Base-by-base conservation (phyloP, 2,329 filamentous ascomycete species). In the Kalaharituber pfeilii region DNA sequence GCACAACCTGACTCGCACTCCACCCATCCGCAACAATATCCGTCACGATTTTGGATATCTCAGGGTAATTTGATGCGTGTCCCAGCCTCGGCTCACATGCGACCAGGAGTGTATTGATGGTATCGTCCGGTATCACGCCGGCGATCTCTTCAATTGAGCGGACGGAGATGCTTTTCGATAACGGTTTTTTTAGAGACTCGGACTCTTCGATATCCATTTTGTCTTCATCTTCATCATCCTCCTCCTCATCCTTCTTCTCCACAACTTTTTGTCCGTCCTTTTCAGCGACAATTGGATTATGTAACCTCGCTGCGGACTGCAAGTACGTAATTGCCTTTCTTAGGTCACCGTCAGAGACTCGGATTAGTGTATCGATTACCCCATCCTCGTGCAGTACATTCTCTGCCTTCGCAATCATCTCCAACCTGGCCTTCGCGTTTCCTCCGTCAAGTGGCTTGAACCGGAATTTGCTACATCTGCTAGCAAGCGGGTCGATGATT, bases 1-100 rank as follows among this genome's bases (percentile, higher is more conserved):
- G 72, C 33, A 96, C 75, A 25, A 95, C 78, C 69, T 96, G 91
- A 5, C 81, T 80, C 24, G 89, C 91, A 67, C 88, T 95, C 89
- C 91, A 98, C 7, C 91, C 91, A 70, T 96, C 91, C 0, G 89
- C 89, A 49, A 96, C 81, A 73, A 98, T 80, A 60, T 94, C 84
- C 63, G 88, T 85, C 4, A 96, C 84, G 5, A 86, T 81, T 60
- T 79, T 80, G 0, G 86, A 80, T 15, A 98, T 78, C 11, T 77
- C 75, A 56, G 80, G 75, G 65, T 94, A 98, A 0, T 79, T 20
- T 53, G 59, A 51, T 47, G 52, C 74, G 13, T 77, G 73, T 1
- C 76, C 75, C 33, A 74, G 74, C 60, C 73, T 76, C 3, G 86
- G 85, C 62, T 84, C 82, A 71, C 96, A 84, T 18, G 86, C 83